Base-by-base conservation (phyloP, 2,329 filamentous ascomycete species). In the Exophiala calicioides region DNA sequence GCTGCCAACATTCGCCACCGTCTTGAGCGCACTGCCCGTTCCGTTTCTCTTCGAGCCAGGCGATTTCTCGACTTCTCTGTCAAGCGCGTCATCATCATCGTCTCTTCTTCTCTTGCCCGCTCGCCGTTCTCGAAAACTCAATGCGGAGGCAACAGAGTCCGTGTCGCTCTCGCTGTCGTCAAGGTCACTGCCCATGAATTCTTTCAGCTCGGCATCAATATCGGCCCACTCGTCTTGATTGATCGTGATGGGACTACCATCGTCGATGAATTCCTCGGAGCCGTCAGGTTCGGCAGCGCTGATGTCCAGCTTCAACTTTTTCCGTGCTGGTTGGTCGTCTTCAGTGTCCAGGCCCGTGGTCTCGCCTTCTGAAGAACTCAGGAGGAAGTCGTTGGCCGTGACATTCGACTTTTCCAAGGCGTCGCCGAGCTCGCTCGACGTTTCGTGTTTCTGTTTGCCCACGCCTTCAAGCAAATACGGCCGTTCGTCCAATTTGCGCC, bases 401-500 rank as follows among this genome's bases (percentile, higher is more conserved):
- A 29, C 65, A 50, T 80, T 71, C 21, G 73, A 68, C 23, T 71
- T 64, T 38, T 75, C 73, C 23, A 72, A 64, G 18, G 60, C 36
- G 34, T 62, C 43, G n/a, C 39, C 59, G 38, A 39, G 47, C 55
- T 43, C 61, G 63, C 40, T 63, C 60, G 39, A 51, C 55, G 23
- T 52, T 50, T 52, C 50, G 60, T n/a, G 60, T 65, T 23, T 65
- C 10, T 66, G 68, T 38, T 70, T 66, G 3, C 68, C 68, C 10
- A 80, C 75, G 57, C 89, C 85, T 13, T 83, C 79, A 0, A 85
- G 81, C n/a, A 86, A 72, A 61, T 91, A 95, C 0, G 85, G 84
- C 2, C 76, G 76, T 65, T 96, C 90, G 45, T 93, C 83, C 8
- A 94, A 73, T 46, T 80, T 84, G 53, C 79, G 76, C 93, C 93